Percentiles rank a stretch among this genome's conserved stretches.
Evolutionary conservation across 2,329 filamentous ascomycete genomes (phyloP).

Genomic region (Penicillium hesseltinei): DNA sequence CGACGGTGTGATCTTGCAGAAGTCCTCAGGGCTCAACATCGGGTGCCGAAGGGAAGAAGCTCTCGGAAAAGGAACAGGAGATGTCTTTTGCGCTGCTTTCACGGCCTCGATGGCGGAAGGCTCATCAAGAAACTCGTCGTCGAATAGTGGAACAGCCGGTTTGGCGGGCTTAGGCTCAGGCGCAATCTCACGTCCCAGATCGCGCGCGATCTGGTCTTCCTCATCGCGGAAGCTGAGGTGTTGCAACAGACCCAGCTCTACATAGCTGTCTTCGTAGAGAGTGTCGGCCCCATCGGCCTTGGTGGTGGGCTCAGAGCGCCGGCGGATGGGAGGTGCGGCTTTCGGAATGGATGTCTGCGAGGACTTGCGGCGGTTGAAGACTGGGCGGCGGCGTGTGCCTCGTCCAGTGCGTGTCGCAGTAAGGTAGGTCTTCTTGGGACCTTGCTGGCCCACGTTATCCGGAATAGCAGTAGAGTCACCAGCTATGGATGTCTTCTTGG

Average conservation of each 20-base stretch:
- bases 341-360: slow-evolving; percentile 42
- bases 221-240: slow-evolving; percentile 11
- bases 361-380: slow-evolving; percentile 37
- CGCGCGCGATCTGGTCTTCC: slow-evolving; percentile 5
- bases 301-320: slow-evolving; percentile 44
- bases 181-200: slow-evolving; percentile 4
- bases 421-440: slow-evolving; percentile 30
- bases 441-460: slow-evolving; percentile 7
- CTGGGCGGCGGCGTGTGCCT: slow-evolving; percentile 30
- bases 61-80: background rate
- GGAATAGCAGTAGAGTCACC: background rate
- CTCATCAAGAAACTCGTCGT: slow-evolving; percentile 3
- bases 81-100: background rate
- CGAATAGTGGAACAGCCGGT: background rate
- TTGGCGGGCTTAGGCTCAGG: slow-evolving; percentile 2
- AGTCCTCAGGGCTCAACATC: background rate
- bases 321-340: slow-evolving; percentile 74
- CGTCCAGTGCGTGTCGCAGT: slow-evolving; percentile 28
- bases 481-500: slow-evolving; percentile 28
- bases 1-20: background rate
- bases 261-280: slow-evolving; percentile 4
- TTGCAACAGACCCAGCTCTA: slow-evolving; percentile 6
- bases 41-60: slow-evolving; percentile 1
- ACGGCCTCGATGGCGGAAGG: background rate
- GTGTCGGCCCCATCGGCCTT: background rate